Evolutionary conservation across 2,329 filamentous ascomycete species (phyloP).

Genomic region (Colletotrichum sp.): DNA sequence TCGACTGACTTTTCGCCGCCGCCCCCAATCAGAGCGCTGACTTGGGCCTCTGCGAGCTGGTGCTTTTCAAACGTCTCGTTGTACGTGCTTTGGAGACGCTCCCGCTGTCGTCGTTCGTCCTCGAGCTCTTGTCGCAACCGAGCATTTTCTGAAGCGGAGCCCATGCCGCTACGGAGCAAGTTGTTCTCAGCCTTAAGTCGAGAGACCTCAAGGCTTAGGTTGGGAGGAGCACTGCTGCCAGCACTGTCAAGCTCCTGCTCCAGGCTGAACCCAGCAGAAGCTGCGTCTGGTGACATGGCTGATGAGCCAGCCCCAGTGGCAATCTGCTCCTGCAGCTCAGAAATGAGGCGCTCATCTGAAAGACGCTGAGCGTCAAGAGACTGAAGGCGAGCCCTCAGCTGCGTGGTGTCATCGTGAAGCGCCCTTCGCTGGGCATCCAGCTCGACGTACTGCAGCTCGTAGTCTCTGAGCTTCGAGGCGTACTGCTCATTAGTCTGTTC

Average conservation of each 20-base stretch:
- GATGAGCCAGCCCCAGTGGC: conserved; percentile 33
- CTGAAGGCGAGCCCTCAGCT: conserved; percentile 42
- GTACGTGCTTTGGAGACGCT: conserved; percentile 58
- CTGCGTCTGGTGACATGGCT: conserved; percentile 9
- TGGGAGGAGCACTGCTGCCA: conserved; percentile 41
- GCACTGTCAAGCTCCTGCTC: conserved; percentile 66
- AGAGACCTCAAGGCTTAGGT: conserved; percentile 57
- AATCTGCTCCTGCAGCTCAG: conserved; percentile 65
- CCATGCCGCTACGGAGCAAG: conserved; percentile 59
- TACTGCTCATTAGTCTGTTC: conserved; percentile 37
- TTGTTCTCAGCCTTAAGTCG: conserved; percentile 68
- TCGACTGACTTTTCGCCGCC: conserved; percentile 59
- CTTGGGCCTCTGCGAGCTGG: conserved; percentile 61
- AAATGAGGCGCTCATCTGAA: conserved; percentile 59
- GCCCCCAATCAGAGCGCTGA: conserved; percentile 58
- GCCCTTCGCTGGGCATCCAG: conserved; percentile 45
- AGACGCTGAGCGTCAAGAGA: conserved; percentile 46
- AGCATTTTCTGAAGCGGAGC: conserved; percentile 58
- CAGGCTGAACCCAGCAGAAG: conserved; percentile 49
- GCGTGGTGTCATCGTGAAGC: conserved; percentile 51
- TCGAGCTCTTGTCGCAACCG: conserved; percentile 62
- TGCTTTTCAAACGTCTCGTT: conserved; percentile 65
- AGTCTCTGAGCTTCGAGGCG: conserved; percentile 32
- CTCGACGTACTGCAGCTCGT: conserved; percentile 43
- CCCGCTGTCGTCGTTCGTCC: conserved; percentile 53